phyloP scores from a whole-genome alignment of 345 rosid genomes.

The Hibiscus trionum region DNA sequence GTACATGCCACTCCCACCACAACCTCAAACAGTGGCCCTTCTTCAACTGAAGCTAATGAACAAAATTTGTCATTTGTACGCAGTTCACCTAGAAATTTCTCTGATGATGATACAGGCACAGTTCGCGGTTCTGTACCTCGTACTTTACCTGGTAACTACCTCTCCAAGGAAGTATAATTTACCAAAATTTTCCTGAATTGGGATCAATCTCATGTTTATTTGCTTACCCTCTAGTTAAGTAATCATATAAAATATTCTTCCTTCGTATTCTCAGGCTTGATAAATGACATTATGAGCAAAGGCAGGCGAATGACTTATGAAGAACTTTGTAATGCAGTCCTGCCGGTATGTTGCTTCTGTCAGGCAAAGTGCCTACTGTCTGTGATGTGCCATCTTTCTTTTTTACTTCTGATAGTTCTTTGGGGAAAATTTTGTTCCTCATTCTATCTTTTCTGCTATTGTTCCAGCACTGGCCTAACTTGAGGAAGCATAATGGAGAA shows the following conservation, averaged over 20 bases:
- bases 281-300: slow-evolving; percentile 91
- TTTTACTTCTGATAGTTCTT: slow-evolving; percentile 1
- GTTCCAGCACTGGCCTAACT: slow-evolving; percentile 88
- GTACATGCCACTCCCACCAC: slow-evolving; percentile 39
- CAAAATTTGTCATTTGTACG: slow-evolving; percentile 52
- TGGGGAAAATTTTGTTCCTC: background rate
- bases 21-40: slow-evolving; percentile 70
- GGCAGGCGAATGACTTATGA: slow-evolving; percentile 88
- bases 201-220: background rate
- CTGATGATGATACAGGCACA: slow-evolving; percentile 57
- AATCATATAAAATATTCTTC: background rate
- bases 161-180: background rate
- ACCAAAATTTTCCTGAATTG: background rate
- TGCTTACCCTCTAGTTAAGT: background rate
- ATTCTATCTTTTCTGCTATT: slow-evolving; percentile 9
- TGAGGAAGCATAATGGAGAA: slow-evolving; percentile 98
- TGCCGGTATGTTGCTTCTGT: slow-evolving; percentile 55
- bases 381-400: background rate
- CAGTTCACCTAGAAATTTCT: slow-evolving; percentile 50
- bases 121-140: slow-evolving; percentile 45
- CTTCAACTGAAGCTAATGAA: slow-evolving; percentile 62
- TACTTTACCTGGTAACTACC: slow-evolving; percentile 62
- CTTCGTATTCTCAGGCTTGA: slow-evolving; percentile 40
- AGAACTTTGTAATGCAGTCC: slow-evolving; percentile 89
- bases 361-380: slow-evolving; percentile 1